phyloP scores from a whole-genome alignment of 2,329 filamentous ascomycete genomes.

The Neonectria faginata region DNA sequence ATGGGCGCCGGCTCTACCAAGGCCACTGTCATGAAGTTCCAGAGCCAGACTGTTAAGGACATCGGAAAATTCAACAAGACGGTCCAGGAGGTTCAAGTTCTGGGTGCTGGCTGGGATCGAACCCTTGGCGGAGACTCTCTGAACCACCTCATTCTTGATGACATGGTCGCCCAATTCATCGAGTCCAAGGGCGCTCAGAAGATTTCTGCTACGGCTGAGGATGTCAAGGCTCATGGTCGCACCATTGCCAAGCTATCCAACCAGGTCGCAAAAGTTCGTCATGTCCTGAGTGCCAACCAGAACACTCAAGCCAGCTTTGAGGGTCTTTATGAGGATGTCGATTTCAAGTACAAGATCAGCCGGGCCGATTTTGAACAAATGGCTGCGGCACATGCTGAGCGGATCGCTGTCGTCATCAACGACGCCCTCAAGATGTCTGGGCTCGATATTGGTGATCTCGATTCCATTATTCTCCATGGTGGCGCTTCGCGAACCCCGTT shows the following conservation, averaged over 20 bases:
- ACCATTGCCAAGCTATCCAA: slow-evolving; percentile 92
- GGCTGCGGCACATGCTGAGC: slow-evolving; percentile 73
- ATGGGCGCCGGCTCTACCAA: slow-evolving; percentile 97
- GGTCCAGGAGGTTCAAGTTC: slow-evolving; percentile 90
- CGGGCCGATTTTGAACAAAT: slow-evolving; percentile 85
- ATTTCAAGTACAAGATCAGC: slow-evolving; percentile 91
- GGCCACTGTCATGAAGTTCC: slow-evolving; percentile 89
- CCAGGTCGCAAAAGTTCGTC: slow-evolving; percentile 86
- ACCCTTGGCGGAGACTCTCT: slow-evolving; percentile 90
- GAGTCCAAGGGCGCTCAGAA: slow-evolving; percentile 76
- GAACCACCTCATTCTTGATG: slow-evolving; percentile 87
- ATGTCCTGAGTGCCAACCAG: slow-evolving; percentile 92
- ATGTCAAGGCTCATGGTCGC: slow-evolving; percentile 80
- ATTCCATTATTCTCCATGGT: slow-evolving; percentile 93
- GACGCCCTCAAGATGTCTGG: slow-evolving; percentile 80
- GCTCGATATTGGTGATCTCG: slow-evolving; percentile 79
- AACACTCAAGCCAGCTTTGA: slow-evolving; percentile 87
- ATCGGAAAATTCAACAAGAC: slow-evolving; percentile 96
- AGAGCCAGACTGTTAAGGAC: slow-evolving; percentile 90
- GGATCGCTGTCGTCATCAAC: slow-evolving; percentile 76
- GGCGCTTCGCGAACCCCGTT: slow-evolving; percentile 92
- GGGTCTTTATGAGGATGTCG: slow-evolving; percentile 88
- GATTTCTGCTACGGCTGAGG: slow-evolving; percentile 69
- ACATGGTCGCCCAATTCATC: slow-evolving; percentile 86
- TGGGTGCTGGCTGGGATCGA: slow-evolving; percentile 89